A percentile compares a stretch with the other conserved stretches of the same genome.
Evolutionary conservation across 2,329 filamentous ascomycete species (phyloP).

Genomic region (Penicillium griseofulvum): DNA sequence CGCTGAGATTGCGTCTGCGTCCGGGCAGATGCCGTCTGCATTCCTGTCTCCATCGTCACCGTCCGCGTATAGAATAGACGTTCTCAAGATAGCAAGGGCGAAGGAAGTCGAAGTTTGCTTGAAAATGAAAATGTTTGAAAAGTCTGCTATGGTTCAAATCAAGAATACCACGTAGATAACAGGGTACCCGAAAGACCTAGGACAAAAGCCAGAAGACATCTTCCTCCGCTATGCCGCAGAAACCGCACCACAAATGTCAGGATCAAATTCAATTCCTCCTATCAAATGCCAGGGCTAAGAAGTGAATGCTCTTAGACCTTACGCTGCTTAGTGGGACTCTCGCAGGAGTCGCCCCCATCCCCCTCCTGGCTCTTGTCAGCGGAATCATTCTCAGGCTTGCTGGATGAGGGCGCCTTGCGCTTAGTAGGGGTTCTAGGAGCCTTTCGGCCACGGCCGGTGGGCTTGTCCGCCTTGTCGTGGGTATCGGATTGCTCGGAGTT

Average conservation of each 20-base stretch:
- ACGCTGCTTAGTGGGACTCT: background rate
- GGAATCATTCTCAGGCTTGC: too few relatives aligned
- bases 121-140: background rate
- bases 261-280: background rate
- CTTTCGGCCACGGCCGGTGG: background rate
- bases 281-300: background rate
- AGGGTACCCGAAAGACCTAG: background rate
- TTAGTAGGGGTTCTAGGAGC: background rate
- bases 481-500: background rate
- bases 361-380: background rate
- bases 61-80: too few relatives aligned
- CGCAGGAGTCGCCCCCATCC: background rate
- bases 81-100: too few relatives aligned
- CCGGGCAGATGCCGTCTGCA: too few relatives aligned
- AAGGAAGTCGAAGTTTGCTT: too few relatives aligned
- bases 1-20: too few relatives aligned
- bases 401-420: background rate
- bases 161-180: background rate
- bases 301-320: background rate
- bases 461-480: background rate
- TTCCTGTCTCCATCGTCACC: too few relatives aligned
- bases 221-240: background rate
- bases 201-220: background rate
- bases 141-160: background rate
- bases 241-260: background rate